A percentile compares a stretch with the other conserved stretches of the same genome.
These are phyloP conservation scores for Blastobotrys persicus DNA, from an alignment of 1,139 yeast species.

Conservation along the genomic window DNA sequence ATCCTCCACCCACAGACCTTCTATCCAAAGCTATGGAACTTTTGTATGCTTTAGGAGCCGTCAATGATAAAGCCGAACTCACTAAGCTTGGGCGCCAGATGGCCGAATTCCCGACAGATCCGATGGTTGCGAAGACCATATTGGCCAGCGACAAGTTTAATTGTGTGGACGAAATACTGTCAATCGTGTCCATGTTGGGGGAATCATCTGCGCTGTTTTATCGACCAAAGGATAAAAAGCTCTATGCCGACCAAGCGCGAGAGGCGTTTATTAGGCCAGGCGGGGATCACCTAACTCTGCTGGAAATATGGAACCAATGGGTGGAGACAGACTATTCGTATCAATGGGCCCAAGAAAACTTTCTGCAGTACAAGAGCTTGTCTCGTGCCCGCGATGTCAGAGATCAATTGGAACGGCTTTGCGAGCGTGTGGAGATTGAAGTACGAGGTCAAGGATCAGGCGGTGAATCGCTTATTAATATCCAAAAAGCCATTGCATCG, in stretches of 20 bases:
- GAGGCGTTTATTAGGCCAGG: conserved; percentile 55
- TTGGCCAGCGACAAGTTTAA: conserved; percentile 58
- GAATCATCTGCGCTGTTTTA: conserved; percentile 73
- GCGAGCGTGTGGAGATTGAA: conserved; percentile 56
- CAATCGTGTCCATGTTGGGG: conserved; percentile 78
- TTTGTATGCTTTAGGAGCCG: conserved; percentile 82
- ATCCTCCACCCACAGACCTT: conserved; percentile 72
- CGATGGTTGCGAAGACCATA: conserved; percentile 77
- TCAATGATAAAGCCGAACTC: conserved; percentile 73
- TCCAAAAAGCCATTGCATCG: conserved; percentile 68
- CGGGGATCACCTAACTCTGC: conserved; percentile 76
- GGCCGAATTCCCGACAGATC: conserved; percentile 93
- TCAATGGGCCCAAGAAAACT: conserved; percentile 88
- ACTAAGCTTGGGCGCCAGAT: conserved; percentile 78
- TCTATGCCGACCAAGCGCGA: conserved; percentile 63
- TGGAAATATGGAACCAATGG: conserved; percentile 80
- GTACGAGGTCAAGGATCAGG: conserved; percentile 29
- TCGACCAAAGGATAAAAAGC: conserved; percentile 67
- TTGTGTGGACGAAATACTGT: conserved; percentile 63
- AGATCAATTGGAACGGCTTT: conserved; percentile 63
- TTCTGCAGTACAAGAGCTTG: conserved; percentile 70
- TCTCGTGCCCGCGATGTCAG: conserved; percentile 69
- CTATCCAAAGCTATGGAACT: conserved; percentile 75
- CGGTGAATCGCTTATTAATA: conserved; percentile 35
- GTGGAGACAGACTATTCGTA: conserved; percentile 62